Conservation (phyloP, 2,329 filamentous ascomycete species). For the Colletotrichum scovillei region DNA sequence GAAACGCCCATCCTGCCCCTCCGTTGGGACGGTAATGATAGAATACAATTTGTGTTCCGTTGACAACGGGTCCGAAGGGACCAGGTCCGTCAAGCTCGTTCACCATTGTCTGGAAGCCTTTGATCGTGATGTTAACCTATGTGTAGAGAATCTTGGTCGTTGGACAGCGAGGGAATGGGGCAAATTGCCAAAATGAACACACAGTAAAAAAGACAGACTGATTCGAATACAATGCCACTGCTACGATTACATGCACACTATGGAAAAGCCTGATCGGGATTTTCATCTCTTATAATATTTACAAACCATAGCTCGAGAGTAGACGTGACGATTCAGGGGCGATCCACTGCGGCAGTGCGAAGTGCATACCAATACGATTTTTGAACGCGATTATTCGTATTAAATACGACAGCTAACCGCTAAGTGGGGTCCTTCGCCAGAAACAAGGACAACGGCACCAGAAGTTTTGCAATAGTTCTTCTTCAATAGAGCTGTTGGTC, state of each 20-base stretch:
- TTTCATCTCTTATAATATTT: not conserved
- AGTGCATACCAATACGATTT: not conserved
- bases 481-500: not conserved
- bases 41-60: conserved; percentile 28
- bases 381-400: not conserved
- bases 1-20: conserved; percentile 25
- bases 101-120: not conserved
- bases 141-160: not conserved
- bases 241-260: too few relatives aligned
- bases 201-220: too few relatives aligned
- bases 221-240: too few relatives aligned
- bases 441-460: not conserved
- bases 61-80: conserved; percentile 29
- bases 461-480: too few relatives aligned
- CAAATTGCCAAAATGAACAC: not conserved
- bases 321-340: not conserved
- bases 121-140: not conserved
- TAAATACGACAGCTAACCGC: not conserved
- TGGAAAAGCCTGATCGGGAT: too few relatives aligned
- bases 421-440: not conserved
- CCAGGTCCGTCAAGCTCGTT: conserved; percentile 7
- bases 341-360: not conserved
- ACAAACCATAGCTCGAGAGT: too few relatives aligned
- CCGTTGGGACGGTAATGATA: conserved; percentile 21
- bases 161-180: not conserved